phyloP scores from a whole-genome alignment of 2,329 filamentous ascomycete species.

The Dactylonectria macrodidyma region DNA sequence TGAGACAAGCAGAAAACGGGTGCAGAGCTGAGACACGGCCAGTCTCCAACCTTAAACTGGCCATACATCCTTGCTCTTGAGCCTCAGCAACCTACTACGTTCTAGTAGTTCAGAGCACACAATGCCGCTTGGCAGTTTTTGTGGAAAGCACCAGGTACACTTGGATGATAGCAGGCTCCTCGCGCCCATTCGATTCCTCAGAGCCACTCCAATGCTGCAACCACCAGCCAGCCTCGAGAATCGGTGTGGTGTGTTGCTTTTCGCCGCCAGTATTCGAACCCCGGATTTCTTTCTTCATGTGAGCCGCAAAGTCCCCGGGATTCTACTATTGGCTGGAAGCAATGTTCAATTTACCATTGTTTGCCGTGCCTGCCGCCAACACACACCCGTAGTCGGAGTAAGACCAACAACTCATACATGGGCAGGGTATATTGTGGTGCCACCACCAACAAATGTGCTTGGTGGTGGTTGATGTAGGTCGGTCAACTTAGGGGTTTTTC shows the following conservation, averaged over 20 bases:
- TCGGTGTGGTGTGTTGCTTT: background rate
- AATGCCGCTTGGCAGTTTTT: background rate
- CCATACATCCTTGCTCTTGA: constrained; percentile 20
- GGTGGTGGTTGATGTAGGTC: background rate
- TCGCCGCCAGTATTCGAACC: background rate
- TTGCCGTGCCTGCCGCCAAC: background rate
- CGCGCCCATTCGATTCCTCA: background rate
- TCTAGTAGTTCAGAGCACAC: background rate
- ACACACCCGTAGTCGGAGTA: background rate
- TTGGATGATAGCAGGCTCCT: background rate
- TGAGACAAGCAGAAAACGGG: constrained; percentile 18
- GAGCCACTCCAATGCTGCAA: background rate
- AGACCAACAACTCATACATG: constrained; percentile 5
- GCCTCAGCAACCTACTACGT: constrained; percentile 21
- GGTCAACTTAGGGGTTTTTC: background rate
- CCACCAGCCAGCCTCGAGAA: background rate
- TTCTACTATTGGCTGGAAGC: background rate
- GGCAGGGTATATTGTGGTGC: constrained; percentile 5
- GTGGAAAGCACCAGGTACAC: background rate
- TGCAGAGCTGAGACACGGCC: constrained; percentile 18
- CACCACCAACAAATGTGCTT: background rate
- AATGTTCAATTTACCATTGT: background rate
- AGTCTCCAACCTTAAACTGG: constrained; percentile 1
- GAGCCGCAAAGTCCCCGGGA: constrained; percentile 2
- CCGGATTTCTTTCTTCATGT: background rate